Evolutionary conservation across 73 alveolate species (phyloP), one percentile per base, ranked within the genome.

Genomic region (Paramecium biaurelia): DNA sequence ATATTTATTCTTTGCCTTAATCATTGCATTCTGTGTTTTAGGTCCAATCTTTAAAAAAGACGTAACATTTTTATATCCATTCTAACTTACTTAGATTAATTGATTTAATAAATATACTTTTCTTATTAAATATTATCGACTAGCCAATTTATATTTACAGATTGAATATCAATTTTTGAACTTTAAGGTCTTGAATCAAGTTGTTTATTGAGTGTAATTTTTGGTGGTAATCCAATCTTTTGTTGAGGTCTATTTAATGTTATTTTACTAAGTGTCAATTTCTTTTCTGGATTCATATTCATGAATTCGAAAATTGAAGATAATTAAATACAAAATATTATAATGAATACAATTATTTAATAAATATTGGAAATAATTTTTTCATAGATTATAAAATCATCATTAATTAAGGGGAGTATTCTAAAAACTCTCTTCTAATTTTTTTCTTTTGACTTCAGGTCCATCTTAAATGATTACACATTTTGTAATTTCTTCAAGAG

Each of bases 221-320:
- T 63, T 0, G 84, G 84, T 32, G 84, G 84, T 63, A 63, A 63
- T 1, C 84, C 84, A 63, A 63, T 32, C 26, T 63, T 63, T 63
- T 63, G 24, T 26, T 11, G 49, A 11, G 41, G 45, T 63, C 45
- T 21, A 32, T 63, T 63, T 63, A 63, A 63, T 30, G 84, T 63
- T 26, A 63, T 63, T 63, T 63, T 63, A 9, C 10, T 63, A 1
- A 63, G 84, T 7, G 34, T 35, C 37, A 72, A 42, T 37, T 72
- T 72, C 86, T 72, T 34, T 32, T 72, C 86, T 32, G 86, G 86
- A 12, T 72, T 34, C 86, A 72, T 72, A 5, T n/a, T n/a, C n/a
- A n/a, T n/a, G 32, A 72, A 28, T 72, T 72, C 58, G 86, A 72
- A 70, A n/a, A 72, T 72, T 72, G 86, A 34, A 35, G 15, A 34